These are phyloP conservation scores for Epicoccum nigrum DNA, from an alignment of 2,329 filamentous ascomycete species.

Conservation along the genomic window DNA sequence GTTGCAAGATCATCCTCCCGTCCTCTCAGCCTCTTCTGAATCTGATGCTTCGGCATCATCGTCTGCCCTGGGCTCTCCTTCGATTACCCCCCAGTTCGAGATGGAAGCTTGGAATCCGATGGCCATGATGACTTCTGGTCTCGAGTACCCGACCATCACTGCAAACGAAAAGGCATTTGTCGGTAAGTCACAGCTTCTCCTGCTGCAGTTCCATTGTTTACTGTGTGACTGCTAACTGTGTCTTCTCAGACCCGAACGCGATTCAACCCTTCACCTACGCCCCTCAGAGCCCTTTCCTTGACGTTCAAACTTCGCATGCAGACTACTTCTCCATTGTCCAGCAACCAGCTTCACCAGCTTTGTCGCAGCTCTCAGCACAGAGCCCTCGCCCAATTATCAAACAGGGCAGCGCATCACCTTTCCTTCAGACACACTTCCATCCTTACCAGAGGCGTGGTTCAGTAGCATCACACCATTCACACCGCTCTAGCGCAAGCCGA, in stretches of 20 bases:
- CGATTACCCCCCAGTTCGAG: slow-evolving; percentile 66
- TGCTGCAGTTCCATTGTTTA: slow-evolving; percentile 8
- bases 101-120: slow-evolving; percentile 62
- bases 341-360: slow-evolving; percentile 67
- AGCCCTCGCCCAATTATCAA: slow-evolving; percentile 55
- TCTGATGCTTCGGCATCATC: slow-evolving; percentile 59
- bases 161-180: slow-evolving; percentile 56
- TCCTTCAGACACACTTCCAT: slow-evolving; percentile 63
- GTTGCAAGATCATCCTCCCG: slow-evolving; percentile 54
- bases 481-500: slow-evolving; percentile 64
- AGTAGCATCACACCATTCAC: slow-evolving; percentile 72
- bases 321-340: slow-evolving; percentile 51
- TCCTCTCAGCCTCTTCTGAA: slow-evolving; percentile 57
- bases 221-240: slow-evolving; percentile 24
- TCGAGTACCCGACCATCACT: slow-evolving; percentile 58
- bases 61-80: slow-evolving; percentile 58
- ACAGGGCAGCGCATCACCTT: slow-evolving; percentile 69
- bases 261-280: slow-evolving; percentile 59
- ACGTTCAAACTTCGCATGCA: slow-evolving; percentile 49
- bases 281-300: slow-evolving; percentile 51
- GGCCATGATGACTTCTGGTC: slow-evolving; percentile 65
- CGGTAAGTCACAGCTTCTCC: slow-evolving; percentile 56
- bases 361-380: slow-evolving; percentile 59
- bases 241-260: slow-evolving; percentile 60
- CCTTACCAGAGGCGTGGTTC: slow-evolving; percentile 70